Conservation (phyloP, 345 rosid species). For the Pistacia vera region DNA sequence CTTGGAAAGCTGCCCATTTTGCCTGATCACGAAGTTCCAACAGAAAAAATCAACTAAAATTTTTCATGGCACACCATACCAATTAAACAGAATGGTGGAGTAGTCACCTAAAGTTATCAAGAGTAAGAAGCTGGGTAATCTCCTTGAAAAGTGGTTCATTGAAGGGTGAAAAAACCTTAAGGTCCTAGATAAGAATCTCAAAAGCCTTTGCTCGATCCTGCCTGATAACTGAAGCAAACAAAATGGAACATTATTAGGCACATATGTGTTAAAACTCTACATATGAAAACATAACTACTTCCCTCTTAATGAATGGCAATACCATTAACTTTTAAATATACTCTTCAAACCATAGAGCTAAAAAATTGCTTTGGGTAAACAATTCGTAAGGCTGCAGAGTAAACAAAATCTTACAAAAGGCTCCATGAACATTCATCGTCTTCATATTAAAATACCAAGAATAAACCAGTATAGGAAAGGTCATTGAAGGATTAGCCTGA, state of each 20-base stretch:
- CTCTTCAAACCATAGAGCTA: too few species aligned
- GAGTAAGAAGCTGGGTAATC: constrained; percentile 72
- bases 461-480: too few species aligned
- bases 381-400: too few species aligned
- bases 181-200: constrained; percentile 79
- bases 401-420: too few species aligned
- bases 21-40: constrained; percentile 40
- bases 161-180: constrained; percentile 68
- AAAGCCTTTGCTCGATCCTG: constrained; percentile 77
- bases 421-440: too few species aligned
- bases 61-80: constrained; percentile 1
- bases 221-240: constrained; percentile 38
- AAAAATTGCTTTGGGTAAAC: too few species aligned
- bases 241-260: constrained; percentile 13
- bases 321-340: neutral
- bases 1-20: constrained; percentile 82
- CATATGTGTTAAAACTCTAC: constrained; percentile 2
- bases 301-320: neutral
- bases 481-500: too few species aligned
- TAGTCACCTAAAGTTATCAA: constrained; percentile 48
- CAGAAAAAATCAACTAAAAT: constrained; percentile 12
- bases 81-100: constrained; percentile 13
- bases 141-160: constrained; percentile 80
- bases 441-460: too few species aligned
- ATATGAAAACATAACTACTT: neutral